Evolutionary conservation across 2,329 filamentous ascomycete species (phyloP).

Genomic region (Beauveria varroae): DNA sequence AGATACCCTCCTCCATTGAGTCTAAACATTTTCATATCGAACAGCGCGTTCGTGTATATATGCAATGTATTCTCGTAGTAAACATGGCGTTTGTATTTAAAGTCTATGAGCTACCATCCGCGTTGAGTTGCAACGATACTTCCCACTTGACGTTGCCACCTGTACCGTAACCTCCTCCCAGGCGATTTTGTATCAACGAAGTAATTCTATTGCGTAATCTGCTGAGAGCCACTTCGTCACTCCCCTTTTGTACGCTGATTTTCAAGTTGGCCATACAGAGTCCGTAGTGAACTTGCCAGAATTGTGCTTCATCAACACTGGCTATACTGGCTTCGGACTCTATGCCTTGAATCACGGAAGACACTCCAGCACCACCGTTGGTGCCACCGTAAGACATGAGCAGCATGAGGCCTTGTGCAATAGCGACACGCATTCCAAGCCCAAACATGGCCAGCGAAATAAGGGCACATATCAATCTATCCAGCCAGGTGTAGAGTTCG

Average conservation of each 20-base stretch:
- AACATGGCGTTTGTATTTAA: background rate
- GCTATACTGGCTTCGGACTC: constrained; percentile 69
- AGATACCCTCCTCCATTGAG: constrained; percentile 23
- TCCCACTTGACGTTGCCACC: constrained; percentile 82
- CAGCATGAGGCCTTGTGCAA: constrained; percentile 85
- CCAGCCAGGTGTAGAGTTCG: constrained; percentile 74
- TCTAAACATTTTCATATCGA: background rate
- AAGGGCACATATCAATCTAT: constrained; percentile 70
- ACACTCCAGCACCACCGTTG: constrained; percentile 42
- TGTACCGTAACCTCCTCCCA: constrained; percentile 81
- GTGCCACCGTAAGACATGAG: constrained; percentile 72
- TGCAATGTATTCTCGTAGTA: background rate
- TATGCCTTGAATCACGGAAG: constrained; percentile 76
- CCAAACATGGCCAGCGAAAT: constrained; percentile 86
- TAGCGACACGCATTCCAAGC: constrained; percentile 74
- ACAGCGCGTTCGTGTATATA: background rate
- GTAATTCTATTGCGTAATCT: constrained; percentile 70
- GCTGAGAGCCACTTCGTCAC: constrained; percentile 61
- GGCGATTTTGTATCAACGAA: constrained; percentile 71
- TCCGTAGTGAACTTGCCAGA: constrained; percentile 98
- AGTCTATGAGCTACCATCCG: constrained; percentile 17
- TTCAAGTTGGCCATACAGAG: constrained; percentile 93
- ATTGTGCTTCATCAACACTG: constrained; percentile 80
- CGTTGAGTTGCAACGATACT: constrained; percentile 73
- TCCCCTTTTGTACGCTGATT: constrained; percentile 57